phyloP scores from a whole-genome alignment of 1,284 basidiomycete species.

The Schizophyllum amplum region DNA sequence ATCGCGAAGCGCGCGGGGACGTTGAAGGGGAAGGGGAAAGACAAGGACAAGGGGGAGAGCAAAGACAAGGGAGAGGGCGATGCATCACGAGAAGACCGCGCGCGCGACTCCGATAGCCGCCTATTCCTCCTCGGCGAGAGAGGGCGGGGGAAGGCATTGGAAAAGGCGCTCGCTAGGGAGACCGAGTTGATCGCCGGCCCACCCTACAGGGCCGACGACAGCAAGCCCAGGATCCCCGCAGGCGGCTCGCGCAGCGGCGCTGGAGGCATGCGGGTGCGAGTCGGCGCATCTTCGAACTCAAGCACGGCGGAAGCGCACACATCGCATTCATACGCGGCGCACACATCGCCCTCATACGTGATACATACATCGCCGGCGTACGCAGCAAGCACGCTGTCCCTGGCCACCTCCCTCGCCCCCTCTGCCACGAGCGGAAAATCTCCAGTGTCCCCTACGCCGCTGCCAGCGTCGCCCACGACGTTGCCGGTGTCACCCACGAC shows the following conservation, averaged over 20 bases:
- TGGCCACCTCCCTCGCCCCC: not conserved
- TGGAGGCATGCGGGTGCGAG: not conserved
- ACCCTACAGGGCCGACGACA: not conserved
- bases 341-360: not conserved
- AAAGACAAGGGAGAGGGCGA: not conserved
- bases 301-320: too few relatives aligned
- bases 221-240: not conserved
- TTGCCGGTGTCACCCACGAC: too few relatives aligned
- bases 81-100: too few relatives aligned
- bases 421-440: too few relatives aligned
- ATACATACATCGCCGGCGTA: not conserved
- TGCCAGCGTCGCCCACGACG: too few relatives aligned
- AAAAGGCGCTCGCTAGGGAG: not conserved
- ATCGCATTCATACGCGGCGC: not conserved
- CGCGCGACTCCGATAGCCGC: not conserved
- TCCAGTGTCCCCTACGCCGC: too few relatives aligned
- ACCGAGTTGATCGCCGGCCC: not conserved
- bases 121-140: not conserved
- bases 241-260: not conserved
- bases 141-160: not conserved
- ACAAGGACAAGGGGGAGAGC: not conserved
- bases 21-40: not conserved
- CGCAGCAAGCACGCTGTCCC: not conserved
- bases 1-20: not conserved
- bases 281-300: not conserved